phyloP scores from a whole-genome alignment of 768 basidiomycete genomes.

The Tylopilus sp. region DNA sequence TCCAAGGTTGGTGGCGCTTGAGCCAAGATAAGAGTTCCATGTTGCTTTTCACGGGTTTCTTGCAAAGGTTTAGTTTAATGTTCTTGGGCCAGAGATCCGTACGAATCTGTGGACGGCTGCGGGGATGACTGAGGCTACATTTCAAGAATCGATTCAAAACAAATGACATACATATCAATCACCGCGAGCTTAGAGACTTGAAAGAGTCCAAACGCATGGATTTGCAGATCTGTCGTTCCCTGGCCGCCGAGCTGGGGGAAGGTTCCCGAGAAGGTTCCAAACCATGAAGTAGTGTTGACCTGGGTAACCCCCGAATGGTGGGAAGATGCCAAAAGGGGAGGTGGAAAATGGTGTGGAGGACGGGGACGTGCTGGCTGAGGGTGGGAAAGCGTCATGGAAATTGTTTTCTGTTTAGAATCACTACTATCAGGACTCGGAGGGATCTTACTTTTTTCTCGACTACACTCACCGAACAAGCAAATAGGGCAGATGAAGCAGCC shows the following conservation, averaged over 20 bases:
- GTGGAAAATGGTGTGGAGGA: too few species aligned
- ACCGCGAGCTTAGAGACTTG: constrained; percentile 22
- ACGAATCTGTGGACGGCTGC: constrained; percentile 47
- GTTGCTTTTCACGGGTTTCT: constrained; percentile 39
- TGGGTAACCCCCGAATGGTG: too few species aligned
- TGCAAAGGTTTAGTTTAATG: constrained; percentile 40
- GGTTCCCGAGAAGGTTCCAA: constrained; percentile 46
- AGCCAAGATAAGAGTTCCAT: constrained; percentile 48
- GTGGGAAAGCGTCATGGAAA: too few species aligned
- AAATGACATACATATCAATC: constrained; percentile 33
- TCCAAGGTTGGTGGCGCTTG: constrained; percentile 32
- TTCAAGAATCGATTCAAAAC: not conserved
- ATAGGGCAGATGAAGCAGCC: too few species aligned
- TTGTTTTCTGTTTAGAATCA: too few species aligned
- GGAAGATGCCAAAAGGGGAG: too few species aligned
- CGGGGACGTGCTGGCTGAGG: too few species aligned
- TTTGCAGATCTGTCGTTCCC: constrained; percentile 37
- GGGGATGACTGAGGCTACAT: not conserved
- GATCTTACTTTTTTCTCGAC: too few species aligned
- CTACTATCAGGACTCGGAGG: too few species aligned
- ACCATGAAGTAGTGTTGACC: constrained; percentile 39
- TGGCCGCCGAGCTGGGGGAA: constrained; percentile 32
- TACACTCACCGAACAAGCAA: too few species aligned
- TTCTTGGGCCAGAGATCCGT: constrained; percentile 51
- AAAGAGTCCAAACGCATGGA: constrained; percentile 33